A percentile compares a stretch with the other conserved stretches of the same genome.
phyloP scores from a whole-genome alignment of 164 flowering plant genomes.

The Malania oleifera region DNA sequence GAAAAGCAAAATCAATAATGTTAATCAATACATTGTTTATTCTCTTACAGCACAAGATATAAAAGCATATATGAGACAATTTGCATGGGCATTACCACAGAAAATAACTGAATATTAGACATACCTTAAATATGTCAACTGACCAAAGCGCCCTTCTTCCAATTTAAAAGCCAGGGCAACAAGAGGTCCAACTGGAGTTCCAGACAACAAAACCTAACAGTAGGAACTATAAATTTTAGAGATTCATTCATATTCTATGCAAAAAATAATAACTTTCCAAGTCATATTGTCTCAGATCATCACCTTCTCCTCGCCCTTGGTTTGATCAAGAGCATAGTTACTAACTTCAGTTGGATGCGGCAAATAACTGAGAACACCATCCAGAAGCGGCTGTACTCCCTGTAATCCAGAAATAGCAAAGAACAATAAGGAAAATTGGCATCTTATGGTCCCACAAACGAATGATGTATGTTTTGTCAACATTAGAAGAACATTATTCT shows the following conservation, averaged over 20 bases:
- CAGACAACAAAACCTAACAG: constrained; percentile 59
- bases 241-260: background rate
- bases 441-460: background rate
- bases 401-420: constrained; percentile 23
- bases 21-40: background rate
- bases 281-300: background rate
- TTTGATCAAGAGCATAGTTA: constrained; percentile 93
- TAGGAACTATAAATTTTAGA: constrained; percentile 6
- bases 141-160: constrained; percentile 99
- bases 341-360: constrained; percentile 91
- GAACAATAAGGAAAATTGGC: background rate
- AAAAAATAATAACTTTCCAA: background rate
- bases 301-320: constrained; percentile 85
- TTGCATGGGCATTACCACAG: background rate
- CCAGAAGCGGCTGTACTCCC: constrained; percentile 97
- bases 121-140: constrained; percentile 88
- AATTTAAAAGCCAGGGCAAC: constrained; percentile 96
- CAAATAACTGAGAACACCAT: constrained; percentile 86
- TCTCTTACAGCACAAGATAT: background rate
- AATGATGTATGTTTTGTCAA: too few species aligned
- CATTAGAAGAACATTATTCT: too few species aligned
- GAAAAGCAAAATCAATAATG: background rate
- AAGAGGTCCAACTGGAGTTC: constrained; percentile 86
- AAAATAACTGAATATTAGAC: background rate
- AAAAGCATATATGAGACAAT: background rate